phyloP scores from a whole-genome alignment of 306 rosid species.

The Vigna radiata region DNA sequence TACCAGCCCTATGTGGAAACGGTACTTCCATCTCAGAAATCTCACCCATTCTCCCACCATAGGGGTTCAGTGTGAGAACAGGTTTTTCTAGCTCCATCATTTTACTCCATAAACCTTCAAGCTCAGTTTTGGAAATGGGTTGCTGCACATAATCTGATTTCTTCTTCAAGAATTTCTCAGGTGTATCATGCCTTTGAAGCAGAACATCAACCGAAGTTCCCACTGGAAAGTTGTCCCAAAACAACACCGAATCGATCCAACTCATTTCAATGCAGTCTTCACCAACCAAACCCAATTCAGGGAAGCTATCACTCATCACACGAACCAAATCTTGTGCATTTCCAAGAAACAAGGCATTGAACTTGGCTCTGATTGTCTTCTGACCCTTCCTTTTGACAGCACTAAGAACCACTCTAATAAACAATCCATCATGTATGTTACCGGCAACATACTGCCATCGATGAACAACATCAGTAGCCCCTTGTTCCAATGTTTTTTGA shows the following conservation, averaged over 20 bases:
- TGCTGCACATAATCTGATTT: slow-evolving; percentile 12
- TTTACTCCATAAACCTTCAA: not conserved
- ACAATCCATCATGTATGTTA: not conserved
- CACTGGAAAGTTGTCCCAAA: not conserved
- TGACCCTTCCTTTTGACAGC: not conserved
- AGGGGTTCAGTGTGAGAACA: not conserved
- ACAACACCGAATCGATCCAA: slow-evolving; percentile 12
- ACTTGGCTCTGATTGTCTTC: slow-evolving; percentile 2
- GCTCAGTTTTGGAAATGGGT: not conserved
- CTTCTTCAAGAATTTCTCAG: not conserved
- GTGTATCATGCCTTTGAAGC: not conserved
- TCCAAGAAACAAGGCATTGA: slow-evolving; percentile 5
- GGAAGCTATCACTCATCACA: not conserved
- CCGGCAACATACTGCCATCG: slow-evolving; percentile 5
- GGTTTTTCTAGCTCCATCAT: slow-evolving; percentile 11
- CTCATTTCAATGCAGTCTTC: slow-evolving; percentile 12
- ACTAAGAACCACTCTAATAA: slow-evolving; percentile 3
- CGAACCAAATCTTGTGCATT: not conserved
- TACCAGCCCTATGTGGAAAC: slow-evolving; percentile 7
- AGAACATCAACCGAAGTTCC: not conserved
- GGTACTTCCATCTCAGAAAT: slow-evolving; percentile 1
- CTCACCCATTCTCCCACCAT: not conserved
- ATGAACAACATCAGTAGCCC: not conserved
- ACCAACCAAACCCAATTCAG: slow-evolving; percentile 8
- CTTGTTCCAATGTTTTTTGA: slow-evolving; percentile 1